Percentiles rank a stretch among this genome's conserved stretches.
Conservation (phyloP, 2,329 filamentous ascomycete genomes). For the Fusarium multiceps region DNA sequence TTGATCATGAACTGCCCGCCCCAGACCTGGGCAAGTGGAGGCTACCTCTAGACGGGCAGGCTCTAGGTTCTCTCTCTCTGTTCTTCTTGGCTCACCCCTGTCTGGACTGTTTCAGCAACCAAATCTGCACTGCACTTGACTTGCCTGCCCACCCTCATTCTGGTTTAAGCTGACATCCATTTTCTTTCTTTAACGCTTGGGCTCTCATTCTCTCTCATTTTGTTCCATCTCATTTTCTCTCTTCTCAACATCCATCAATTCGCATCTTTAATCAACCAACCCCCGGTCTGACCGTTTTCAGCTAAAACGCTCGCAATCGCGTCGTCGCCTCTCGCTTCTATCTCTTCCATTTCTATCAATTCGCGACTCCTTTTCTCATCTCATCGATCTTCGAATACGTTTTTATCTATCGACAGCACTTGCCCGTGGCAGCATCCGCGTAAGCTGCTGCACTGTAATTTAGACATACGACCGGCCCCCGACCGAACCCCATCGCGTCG, state of each 20-base stretch:
- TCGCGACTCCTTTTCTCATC: slow-evolving; percentile 25
- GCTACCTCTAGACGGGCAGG: too few species aligned
- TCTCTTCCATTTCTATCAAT: slow-evolving; percentile 12
- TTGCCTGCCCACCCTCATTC: slow-evolving; percentile 2
- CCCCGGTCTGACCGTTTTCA: slow-evolving; percentile 22
- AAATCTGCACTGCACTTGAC: background rate
- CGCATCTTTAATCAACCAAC: slow-evolving; percentile 8
- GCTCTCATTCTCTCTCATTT: slow-evolving; percentile 33
- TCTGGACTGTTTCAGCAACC: slow-evolving; percentile 34
- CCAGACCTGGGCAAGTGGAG: too few species aligned
- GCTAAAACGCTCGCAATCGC: slow-evolving; percentile 25
- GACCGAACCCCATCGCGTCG: slow-evolving; percentile 29
- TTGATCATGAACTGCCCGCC: slow-evolving; percentile 6
- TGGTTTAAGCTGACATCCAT: slow-evolving; percentile 33
- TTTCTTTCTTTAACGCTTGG: slow-evolving; percentile 27
- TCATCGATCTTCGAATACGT: slow-evolving; percentile 17
- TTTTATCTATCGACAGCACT: slow-evolving; percentile 12
- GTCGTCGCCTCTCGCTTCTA: slow-evolving; percentile 33
- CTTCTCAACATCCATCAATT: slow-evolving; percentile 28
- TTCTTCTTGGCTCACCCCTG: slow-evolving; percentile 12
- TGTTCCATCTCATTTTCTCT: slow-evolving; percentile 37
- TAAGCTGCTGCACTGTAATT: slow-evolving; percentile 20
- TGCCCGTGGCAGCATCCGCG: slow-evolving; percentile 20
- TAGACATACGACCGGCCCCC: slow-evolving; percentile 27
- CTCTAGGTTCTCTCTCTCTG: slow-evolving; percentile 6